phyloP scores from a whole-genome alignment of 805 yeast species.

The Yamadazyma nakazawae region DNA sequence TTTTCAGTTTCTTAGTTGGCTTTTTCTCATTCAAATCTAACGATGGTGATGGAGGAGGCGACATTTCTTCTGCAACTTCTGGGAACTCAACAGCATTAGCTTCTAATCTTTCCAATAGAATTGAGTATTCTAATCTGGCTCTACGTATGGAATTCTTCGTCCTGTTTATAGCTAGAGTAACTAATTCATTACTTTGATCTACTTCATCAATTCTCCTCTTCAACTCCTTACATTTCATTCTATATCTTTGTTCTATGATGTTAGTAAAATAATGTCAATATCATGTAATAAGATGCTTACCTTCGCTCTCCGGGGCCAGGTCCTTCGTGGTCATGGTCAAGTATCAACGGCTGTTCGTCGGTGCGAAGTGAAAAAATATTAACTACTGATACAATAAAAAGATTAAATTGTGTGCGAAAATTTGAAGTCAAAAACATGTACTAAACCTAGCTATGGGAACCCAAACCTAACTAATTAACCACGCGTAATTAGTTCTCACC shows the following conservation, averaged over 20 bases:
- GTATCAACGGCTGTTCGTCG: background rate
- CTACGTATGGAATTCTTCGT: slow-evolving; percentile 74
- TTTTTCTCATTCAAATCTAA: slow-evolving; percentile 29
- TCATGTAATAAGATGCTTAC: slow-evolving; percentile 23
- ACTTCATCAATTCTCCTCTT: slow-evolving; percentile 66
- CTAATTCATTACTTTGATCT: slow-evolving; percentile 73
- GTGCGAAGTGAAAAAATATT: background rate
- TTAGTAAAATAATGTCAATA: background rate
- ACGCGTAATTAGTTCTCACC: background rate
- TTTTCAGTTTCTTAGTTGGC: slow-evolving; percentile 13
- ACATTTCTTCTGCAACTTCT: slow-evolving; percentile 32
- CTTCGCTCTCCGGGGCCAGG: slow-evolving; percentile 38
- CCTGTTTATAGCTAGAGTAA: slow-evolving; percentile 72
- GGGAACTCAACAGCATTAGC: slow-evolving; percentile 39
- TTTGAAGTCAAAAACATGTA: background rate
- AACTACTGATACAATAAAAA: background rate
- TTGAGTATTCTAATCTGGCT: slow-evolving; percentile 75
- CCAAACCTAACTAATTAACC: background rate
- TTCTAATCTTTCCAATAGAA: slow-evolving; percentile 78
- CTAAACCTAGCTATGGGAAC: background rate
- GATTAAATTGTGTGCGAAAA: background rate
- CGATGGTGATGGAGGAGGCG: slow-evolving; percentile 40
- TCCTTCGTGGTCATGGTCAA: slow-evolving; percentile 19
- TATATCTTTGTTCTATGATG: slow-evolving; percentile 38
- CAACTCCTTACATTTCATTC: slow-evolving; percentile 68